Conservation (phyloP, 148 eudicot genomes). For the Amaranthus cruentus region DNA sequence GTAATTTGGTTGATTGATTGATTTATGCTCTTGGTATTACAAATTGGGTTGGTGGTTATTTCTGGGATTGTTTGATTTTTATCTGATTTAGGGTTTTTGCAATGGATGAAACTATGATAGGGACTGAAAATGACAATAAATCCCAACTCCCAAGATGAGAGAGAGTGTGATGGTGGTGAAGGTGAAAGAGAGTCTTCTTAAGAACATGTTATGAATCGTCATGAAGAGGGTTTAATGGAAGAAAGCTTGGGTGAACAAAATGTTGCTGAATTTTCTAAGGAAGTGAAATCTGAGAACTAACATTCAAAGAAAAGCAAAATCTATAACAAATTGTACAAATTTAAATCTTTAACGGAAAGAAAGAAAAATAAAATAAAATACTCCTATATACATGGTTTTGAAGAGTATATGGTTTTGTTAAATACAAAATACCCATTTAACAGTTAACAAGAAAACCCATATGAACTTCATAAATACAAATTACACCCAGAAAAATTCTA, state of each 20-base stretch:
- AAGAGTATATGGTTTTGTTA: too few species aligned
- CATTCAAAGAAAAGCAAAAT: too few species aligned
- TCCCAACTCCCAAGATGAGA: slow-evolving; percentile 36
- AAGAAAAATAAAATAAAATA: too few species aligned
- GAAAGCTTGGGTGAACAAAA: slow-evolving; percentile 23
- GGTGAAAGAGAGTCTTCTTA: slow-evolving; percentile 38
- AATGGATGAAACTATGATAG: slow-evolving; percentile 55
- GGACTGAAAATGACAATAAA: slow-evolving; percentile 36
- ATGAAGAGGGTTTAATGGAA: slow-evolving; percentile 12
- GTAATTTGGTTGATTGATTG: slow-evolving; percentile 17
- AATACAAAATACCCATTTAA: too few species aligned
- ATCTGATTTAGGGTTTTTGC: slow-evolving; percentile 17
- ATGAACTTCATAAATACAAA: too few species aligned
- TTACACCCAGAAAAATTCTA: too few species aligned
- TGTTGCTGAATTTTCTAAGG: slow-evolving; percentile 25
- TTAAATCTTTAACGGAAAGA: too few species aligned
- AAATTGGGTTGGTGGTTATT: slow-evolving; percentile 18
- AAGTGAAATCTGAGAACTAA: slow-evolving; percentile 25
- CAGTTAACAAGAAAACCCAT: too few species aligned
- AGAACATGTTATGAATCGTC: slow-evolving; percentile 21
- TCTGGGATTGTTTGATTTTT: slow-evolving; percentile 12
- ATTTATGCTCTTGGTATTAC: slow-evolving; percentile 6
- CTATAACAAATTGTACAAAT: too few species aligned
- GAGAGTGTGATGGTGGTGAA: slow-evolving; percentile 51
- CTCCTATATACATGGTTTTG: too few species aligned